Base-by-base conservation (phyloP, 2,329 filamentous ascomycete species). In the Fusarium anguioides region DNA sequence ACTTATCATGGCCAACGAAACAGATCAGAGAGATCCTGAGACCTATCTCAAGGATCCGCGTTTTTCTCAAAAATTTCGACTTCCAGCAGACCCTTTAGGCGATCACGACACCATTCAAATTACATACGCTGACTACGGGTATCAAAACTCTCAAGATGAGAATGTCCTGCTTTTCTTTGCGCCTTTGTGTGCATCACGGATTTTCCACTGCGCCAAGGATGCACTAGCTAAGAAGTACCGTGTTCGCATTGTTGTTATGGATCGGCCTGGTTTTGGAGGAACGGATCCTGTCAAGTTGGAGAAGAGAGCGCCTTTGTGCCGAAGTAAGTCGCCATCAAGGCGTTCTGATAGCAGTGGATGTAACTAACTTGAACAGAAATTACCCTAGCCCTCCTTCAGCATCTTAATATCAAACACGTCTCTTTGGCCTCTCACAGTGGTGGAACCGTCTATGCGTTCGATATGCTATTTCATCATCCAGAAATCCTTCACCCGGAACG, bases 81-180 rank as follows among this genome's bases (percentile, higher is more conserved):
- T 66, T 2, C 46, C 33, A 8, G n/a, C 39, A 12, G 49, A 53
- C 20, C 21, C 46, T 17, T 35, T 46, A 4, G 17, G 23, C 27
- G 39, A 37, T 24, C 42, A 45, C 7, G 14, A 24, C 1, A 27
- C 8, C 10, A 17, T 66, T 5, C 27, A 51, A 12, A 50, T 66
- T 1, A 66, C 51, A 18, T 66, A 58, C 12, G 47, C 50, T 0
- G 62, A 66, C 29, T 66, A 52, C 17, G 63, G 63, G 2, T 66
- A 66, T 21, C 50, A 35, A 5, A 66, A 61, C 33, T 33, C 57
- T 4, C 21, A 36, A 8, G 46, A 49, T n/a, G 63, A 66, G 21
- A 66, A 63, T n/a, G 50, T 66, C 4, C 11, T 66, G 0, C 48
- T 66, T 5, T 66, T 66, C 42, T 66, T 63, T 29, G 55, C 63